Percentiles rank a stretch among this genome's conserved stretches.
Evolutionary conservation across 2,329 filamentous ascomycete genomes (phyloP).

Genomic region (Fusarium palustre): DNA sequence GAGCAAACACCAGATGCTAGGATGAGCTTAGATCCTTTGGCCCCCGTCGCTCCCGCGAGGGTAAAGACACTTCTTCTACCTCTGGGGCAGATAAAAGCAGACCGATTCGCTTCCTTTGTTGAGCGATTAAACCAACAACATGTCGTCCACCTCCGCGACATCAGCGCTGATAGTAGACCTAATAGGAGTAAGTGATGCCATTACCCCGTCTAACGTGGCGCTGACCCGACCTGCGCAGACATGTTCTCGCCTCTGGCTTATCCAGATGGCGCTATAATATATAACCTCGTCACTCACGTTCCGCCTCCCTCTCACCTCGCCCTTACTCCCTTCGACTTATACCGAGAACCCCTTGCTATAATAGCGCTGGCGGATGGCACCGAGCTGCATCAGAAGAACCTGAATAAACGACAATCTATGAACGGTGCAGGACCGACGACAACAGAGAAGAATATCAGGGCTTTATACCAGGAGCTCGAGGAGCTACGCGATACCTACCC

Average conservation of each 20-base stretch:
- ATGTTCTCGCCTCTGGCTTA: conserved; percentile 95
- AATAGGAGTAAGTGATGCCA: conserved; percentile 76
- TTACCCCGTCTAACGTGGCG: conserved; percentile 7
- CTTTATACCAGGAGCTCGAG: conserved; percentile 75
- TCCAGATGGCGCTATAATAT: conserved; percentile 86
- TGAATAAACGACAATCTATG: conserved; percentile 66
- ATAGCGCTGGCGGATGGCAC: conserved; percentile 86
- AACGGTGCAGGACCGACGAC: conserved; percentile 63
- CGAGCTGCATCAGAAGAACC: conserved; percentile 69
- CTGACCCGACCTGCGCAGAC: conserved; percentile 64
- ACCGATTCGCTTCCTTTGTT: conserved; percentile 83
- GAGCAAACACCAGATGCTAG: conserved; percentile 61
- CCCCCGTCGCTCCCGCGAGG: conserved; percentile 90
- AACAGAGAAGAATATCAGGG: conserved; percentile 68
- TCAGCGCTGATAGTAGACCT: conserved; percentile 84
- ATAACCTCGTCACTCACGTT: conserved; percentile 84
- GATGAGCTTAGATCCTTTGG: conserved; percentile 90
- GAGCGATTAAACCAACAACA: conserved; percentile 81
- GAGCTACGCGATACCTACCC: conserved; percentile 78
- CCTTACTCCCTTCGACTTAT: conserved; percentile 89
- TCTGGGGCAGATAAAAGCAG: conserved; percentile 84
- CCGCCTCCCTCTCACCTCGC: conserved; percentile 83
- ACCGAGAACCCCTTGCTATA: conserved; percentile 84
- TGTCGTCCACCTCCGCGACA: conserved; percentile 85
- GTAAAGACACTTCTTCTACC: conserved; percentile 89